Conservation (phyloP, 129 eudicot genomes). For the Flaveria linearis region DNA sequence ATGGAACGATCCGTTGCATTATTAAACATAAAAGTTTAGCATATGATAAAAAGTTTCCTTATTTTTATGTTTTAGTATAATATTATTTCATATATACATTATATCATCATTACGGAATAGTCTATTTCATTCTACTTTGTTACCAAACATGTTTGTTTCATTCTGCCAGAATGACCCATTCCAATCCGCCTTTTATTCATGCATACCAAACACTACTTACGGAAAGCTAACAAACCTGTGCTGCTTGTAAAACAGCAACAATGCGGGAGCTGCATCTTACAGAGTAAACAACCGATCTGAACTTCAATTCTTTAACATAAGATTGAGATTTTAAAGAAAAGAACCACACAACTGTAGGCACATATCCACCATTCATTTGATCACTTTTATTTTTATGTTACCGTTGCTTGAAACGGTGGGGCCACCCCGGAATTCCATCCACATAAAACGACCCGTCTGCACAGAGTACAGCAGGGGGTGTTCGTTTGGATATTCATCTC, state of each 20-base stretch:
- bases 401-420: constrained; percentile 33
- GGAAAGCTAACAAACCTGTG: constrained; percentile 60
- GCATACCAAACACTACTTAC: neutral
- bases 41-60: neutral
- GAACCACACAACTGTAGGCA: constrained; percentile 73
- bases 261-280: constrained; percentile 86
- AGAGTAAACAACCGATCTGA: constrained; percentile 71
- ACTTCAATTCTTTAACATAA: constrained; percentile 62
- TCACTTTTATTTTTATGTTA: constrained; percentile 41
- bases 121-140: neutral
- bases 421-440: constrained; percentile 47
- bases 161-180: neutral
- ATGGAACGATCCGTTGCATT: neutral
- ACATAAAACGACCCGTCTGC: constrained; percentile 72
- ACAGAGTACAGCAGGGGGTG: constrained; percentile 73
- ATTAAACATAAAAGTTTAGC: too few species aligned
- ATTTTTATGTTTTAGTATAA: neutral
- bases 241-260: constrained; percentile 73
- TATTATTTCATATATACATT: too few species aligned
- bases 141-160: too few species aligned
- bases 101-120: neutral
- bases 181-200: neutral
- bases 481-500: constrained; percentile 54
- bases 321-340: constrained; percentile 80
- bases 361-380: constrained; percentile 38